Base-by-base conservation (phyloP, 2,329 filamentous ascomycete species). In the Aureobasidium uvarum region DNA sequence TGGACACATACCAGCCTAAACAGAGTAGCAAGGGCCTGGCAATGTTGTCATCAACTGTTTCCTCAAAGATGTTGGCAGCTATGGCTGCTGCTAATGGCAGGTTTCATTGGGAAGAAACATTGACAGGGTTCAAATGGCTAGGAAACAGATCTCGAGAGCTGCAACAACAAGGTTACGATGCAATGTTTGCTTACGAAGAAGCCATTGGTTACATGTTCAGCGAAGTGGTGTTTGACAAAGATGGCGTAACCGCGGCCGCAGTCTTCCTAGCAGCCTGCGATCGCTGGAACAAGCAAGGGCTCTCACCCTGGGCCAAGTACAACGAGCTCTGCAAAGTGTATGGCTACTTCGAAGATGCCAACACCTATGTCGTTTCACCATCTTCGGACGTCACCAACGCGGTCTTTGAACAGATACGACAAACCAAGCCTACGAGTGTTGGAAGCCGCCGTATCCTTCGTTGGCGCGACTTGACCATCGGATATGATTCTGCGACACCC, bases 51-150 rank as follows among this genome's bases (percentile, higher is more conserved):
- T 86, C 85, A 2, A 84, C 86, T 0, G 86, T 89, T 1, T 87
- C 85, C 1, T 86, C 84, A 0, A 79, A 82, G n/a, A 88, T 88
- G 84, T 79, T 89, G 1, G 77, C 80, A 13, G 80, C 80, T 31
- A 83, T 88, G 76, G 85, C 85, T 0, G 71, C 76, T 33, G 54
- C 33, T 18, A 41, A 39, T 41, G 76, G 79, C 72, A 83, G 82
- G 1, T 84, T 87, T 68, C 76, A 81, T 59, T 86, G 84, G 71
- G 78, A 80, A 66, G 86, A 88, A 70, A 87, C 86, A 0, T 75
- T 89, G 36, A 89, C 86, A 0, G 86, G 86, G 1, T 89, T 89
- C 77, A 89, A 89, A 73, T 89, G 86, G 86, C 81, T 89, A 68
- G 86, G 85, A 2, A 88, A 87, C 68, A 79, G 83, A 52, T 84